Evolutionary conservation across 768 basidiomycete species (phyloP), one percentile per base, ranked within the genome.

Genomic region (Boletus rubescentipes): DNA sequence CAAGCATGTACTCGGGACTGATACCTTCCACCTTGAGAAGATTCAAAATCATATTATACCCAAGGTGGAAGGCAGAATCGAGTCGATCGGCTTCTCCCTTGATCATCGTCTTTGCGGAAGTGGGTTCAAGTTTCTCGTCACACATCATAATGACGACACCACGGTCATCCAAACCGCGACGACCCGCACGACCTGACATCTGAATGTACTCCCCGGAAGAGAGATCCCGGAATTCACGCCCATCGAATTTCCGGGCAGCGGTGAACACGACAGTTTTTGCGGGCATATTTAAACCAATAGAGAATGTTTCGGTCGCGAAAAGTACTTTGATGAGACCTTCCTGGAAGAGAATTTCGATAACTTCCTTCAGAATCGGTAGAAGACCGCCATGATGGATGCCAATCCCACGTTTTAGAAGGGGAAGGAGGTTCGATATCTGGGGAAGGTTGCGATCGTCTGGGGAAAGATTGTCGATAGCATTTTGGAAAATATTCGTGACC

Each of bases 131-230:
- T 72, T 96, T 98, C 75, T 98, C 93, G 71, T 98, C 97, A 68
- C 90, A 91, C 97, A 99, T 98, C 93, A 99, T 91, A 63, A 99
- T 98, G 47, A 99, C 97, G 46, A 98, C 93, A 49, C 97, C 97
- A n/a, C 97, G 85, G 57, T 98, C 96, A 69, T 99, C 97, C 54
- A 98, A 75, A 39, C 97, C 97, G 73, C 97, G 85, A 63, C 97
- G 87, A 58, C 97, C 97, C 2, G 97, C 97, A 52, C 97, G 91
- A 51, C 97, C 97, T 0, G 94, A 95, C 97, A 99, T 99, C 67
- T 99, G 97, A 63, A 98, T 97, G 70, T 99, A 99, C 79, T 99
- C 97, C 53, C 97, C 90, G 1, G 87, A 90, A 0, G 93, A 93
- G 34, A 99, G 77, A 67, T 92, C 92, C 26, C 97, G 82, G 76